Percentiles rank a stretch among this genome's conserved stretches.
Evolutionary conservation across 23 red algal genomes (phyloP).

Genomic region (Gracilaria gracilis): DNA sequence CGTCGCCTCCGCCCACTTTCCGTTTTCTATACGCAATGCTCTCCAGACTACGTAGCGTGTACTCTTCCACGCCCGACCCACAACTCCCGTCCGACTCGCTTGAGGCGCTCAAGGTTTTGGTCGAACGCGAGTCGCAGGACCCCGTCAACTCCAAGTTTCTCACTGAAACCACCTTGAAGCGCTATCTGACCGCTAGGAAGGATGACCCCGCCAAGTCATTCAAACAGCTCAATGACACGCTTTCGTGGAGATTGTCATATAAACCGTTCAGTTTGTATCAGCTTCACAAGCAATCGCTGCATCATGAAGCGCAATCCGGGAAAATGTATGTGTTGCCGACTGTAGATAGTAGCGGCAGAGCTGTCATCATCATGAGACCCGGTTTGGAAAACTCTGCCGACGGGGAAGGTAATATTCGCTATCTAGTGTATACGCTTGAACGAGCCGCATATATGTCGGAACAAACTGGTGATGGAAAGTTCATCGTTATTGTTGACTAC

Average conservation of each 20-base stretch:
- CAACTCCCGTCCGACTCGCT: conserved; percentile 1
- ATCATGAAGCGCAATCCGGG: conserved; percentile 40
- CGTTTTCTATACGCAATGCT: not conserved
- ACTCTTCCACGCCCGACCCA: not conserved
- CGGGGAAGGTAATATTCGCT: conserved; percentile 42
- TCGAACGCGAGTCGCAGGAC: not conserved
- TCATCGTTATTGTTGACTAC: conserved; percentile 78
- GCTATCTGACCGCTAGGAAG: conserved; percentile 38
- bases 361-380: conserved; percentile 68
- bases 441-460: conserved; percentile 54
- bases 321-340: conserved; percentile 63
- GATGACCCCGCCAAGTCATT: conserved; percentile 25
- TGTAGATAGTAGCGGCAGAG: conserved; percentile 20
- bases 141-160: conserved; percentile 26
- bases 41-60: not conserved
- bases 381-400: conserved; percentile 53
- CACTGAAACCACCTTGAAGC: conserved; percentile 27
- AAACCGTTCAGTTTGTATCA: conserved; percentile 10
- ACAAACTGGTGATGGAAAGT: conserved; percentile 53
- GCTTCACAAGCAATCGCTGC: not conserved
- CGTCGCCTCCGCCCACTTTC: no score
- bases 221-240: conserved; percentile 3
- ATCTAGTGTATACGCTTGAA: conserved; percentile 81
- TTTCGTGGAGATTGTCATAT: conserved; percentile 42
- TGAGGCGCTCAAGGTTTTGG: not conserved